Evolutionary conservation across 257 asterid species (phyloP).

Genomic region (Verbena officinalis): DNA sequence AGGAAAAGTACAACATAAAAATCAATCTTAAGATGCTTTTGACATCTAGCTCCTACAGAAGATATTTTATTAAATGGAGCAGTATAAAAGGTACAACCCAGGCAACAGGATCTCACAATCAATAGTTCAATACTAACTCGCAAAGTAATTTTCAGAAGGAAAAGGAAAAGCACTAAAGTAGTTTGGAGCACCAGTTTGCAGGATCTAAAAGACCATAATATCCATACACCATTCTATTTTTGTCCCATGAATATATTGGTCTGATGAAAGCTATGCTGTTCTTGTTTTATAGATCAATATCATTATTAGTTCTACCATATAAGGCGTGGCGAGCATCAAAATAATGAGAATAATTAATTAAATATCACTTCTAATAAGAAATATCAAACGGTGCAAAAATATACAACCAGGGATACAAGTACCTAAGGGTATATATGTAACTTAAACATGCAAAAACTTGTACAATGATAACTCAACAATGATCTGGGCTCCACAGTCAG

Average conservation of each 20-base stretch:
- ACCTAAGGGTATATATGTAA: slow-evolving; percentile 2
- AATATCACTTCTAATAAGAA: not conserved
- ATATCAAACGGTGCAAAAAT: slow-evolving; percentile 8
- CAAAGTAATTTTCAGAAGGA: too few relatives aligned
- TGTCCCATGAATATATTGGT: slow-evolving; percentile 6
- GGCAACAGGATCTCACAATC: slow-evolving; percentile 8
- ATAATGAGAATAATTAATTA: slow-evolving; percentile 4
- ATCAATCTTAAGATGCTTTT: not conserved
- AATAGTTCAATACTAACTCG: not conserved
- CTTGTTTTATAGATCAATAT: not conserved
- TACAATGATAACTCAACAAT: not conserved
- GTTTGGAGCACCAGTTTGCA: not conserved
- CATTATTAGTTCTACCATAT: not conserved
- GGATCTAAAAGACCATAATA: slow-evolving; percentile 4
- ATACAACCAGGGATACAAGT: not conserved
- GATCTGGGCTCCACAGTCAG: slow-evolving; percentile 1
- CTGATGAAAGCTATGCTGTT: not conserved
- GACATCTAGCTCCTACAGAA: not conserved
- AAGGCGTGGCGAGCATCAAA: slow-evolving; percentile 5
- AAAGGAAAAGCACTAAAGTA: not conserved
- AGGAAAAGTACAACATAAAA: too few relatives aligned
- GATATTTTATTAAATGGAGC: slow-evolving; percentile 3
- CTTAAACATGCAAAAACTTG: slow-evolving; percentile 13
- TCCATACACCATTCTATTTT: not conserved
- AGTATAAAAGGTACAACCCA: not conserved